Evolutionary conservation across 768 basidiomycete genomes (phyloP).

Genomic region (Strobilomyces echinocephalus): DNA sequence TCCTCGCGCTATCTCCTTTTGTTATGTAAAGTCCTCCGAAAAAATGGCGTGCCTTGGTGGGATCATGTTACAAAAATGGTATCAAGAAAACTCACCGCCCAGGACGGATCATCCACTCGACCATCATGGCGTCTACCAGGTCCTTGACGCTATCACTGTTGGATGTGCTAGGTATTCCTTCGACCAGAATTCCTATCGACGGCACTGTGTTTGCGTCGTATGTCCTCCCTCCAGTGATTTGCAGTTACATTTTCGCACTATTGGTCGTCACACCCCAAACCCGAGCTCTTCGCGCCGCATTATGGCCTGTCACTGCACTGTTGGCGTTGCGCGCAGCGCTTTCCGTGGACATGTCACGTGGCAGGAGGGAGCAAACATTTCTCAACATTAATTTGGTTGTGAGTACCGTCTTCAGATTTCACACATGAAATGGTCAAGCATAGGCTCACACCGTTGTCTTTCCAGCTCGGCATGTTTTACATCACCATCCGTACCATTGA

Average conservation of each 20-base stretch:
- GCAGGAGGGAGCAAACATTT: not conserved
- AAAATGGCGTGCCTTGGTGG: no score
- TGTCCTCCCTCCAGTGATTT: not conserved
- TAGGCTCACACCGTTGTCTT: not conserved
- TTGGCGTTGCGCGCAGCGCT: constrained; percentile 1
- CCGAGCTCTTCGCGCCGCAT: not conserved
- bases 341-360: constrained; percentile 1
- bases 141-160: not conserved
- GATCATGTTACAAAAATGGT: no score
- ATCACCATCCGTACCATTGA: not conserved
- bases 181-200: not conserved
- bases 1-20: no score
- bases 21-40: not conserved
- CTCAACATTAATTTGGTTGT: not conserved
- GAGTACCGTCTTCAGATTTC: not conserved
- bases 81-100: no score
- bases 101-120: not conserved
- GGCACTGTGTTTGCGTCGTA: not conserved
- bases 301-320: not conserved
- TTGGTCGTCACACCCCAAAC: not conserved
- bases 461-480: not conserved
- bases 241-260: not conserved
- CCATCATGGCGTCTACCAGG: not conserved
- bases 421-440: not conserved
- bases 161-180: not conserved